These are phyloP conservation scores for Acacia crassicarpa DNA, from an alignment of 306 rosid species.

Conservation along the genomic window DNA sequence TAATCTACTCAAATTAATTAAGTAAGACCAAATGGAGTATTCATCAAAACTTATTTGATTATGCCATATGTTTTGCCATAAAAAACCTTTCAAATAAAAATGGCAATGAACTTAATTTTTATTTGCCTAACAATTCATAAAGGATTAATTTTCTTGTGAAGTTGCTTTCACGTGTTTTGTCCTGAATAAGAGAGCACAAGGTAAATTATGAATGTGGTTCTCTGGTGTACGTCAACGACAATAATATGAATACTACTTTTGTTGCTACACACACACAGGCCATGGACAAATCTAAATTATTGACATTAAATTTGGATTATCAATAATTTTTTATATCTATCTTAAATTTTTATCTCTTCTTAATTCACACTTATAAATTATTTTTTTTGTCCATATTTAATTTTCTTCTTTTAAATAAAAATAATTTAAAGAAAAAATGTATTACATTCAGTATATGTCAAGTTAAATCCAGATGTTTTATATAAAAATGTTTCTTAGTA, in stretches of 20 bases:
- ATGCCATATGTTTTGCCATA: not conserved
- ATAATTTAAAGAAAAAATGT: not conserved
- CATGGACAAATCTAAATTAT: not conserved
- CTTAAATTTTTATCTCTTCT: not conserved
- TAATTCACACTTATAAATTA: not conserved
- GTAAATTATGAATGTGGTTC: not conserved
- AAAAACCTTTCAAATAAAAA: not conserved
- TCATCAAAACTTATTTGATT: not conserved
- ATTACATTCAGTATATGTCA: no score
- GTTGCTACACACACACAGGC: not conserved
- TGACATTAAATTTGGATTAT: not conserved
- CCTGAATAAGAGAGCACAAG: conserved; percentile 23
- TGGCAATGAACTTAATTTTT: not conserved
- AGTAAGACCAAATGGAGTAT: no score
- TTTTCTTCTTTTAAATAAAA: not conserved
- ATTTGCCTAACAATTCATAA: not conserved
- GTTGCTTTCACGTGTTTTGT: conserved; percentile 36
- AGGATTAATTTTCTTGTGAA: conserved; percentile 7
- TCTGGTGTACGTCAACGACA: not conserved
- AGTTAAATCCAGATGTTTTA: no score
- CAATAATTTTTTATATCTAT: not conserved
- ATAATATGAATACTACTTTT: not conserved
- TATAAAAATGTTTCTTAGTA: no score
- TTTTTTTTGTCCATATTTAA: not conserved
- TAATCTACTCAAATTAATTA: no score